Base-by-base conservation (phyloP, 2,329 filamentous ascomycete species). In the Apiospora arundinis region DNA sequence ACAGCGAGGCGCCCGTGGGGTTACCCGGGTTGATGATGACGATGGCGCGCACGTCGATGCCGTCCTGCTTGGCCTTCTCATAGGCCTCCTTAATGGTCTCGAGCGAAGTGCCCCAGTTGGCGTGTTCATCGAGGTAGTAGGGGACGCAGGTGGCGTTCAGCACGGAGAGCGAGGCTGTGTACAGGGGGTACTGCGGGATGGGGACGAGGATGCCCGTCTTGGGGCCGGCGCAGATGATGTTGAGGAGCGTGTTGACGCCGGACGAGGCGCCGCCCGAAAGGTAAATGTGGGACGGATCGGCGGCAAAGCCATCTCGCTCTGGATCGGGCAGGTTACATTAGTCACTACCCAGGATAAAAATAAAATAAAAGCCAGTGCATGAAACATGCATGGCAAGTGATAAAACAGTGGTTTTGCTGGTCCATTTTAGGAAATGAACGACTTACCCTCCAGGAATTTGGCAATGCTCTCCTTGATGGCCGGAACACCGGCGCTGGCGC, bases 1-100 rank as follows among this genome's bases (percentile, higher is more conserved):
- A 86, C 23, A 99, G 89, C 69, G 92, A 96, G 68, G 95, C 94
- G 75, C 96, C 96, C 2, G 96, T 99, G 4, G 96, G 96, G 85
- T 99, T 99, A 72, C 96, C 96, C 0, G 96, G 96, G 88, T 99
- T 99, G 87, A 99, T 99, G 78, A 99, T 92, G 75, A 96, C 95
- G 76, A 99, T 95, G 76, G 94, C 93, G 78, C 95, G 94, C 70
- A 98, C 93, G 77, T 98, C 95, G 73, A 91, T 92, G 73, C 95
- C 95, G 69, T 93, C 89, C 69, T 86, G 84, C 80, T 92, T 90
- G 74, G 95, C 95, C 80, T 93, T 90, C 71, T 90, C 86, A 80
- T 96, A 90, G 1, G 95, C 88, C 49, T 88, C 81, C 76, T 90
- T 90, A 83, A 99, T 96, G 65, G 90, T 89, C n/a, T 88, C 86